These are phyloP conservation scores for Aspergillus leporis DNA, from an alignment of 495 filamentous ascomycete species.

Conservation along the genomic window DNA sequence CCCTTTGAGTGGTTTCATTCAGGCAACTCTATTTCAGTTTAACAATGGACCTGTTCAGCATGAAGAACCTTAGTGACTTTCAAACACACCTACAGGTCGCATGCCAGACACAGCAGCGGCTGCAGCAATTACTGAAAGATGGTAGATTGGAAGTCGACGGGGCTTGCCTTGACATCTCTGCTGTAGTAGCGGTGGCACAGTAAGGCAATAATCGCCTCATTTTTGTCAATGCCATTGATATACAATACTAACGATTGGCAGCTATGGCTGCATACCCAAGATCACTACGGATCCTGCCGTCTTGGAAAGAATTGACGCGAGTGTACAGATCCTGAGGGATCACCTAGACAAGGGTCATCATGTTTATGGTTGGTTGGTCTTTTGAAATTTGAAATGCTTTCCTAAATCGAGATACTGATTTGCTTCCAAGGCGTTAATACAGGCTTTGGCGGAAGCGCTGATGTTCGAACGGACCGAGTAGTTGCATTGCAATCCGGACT, in stretches of 20 bases:
- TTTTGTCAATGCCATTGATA: neutral
- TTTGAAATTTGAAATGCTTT: neutral
- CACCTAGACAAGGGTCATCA: slow-evolving; percentile 21
- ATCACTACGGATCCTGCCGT: slow-evolving; percentile 15
- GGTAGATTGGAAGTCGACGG: slow-evolving; percentile 18
- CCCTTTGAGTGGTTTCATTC: neutral
- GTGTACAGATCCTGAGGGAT: slow-evolving; percentile 18
- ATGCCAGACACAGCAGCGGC: slow-evolving; percentile 13
- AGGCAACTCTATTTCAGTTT: neutral
- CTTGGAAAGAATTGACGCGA: slow-evolving; percentile 12
- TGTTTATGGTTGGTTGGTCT: slow-evolving; percentile 18
- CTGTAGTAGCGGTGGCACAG: slow-evolving; percentile 21
- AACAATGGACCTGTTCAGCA: neutral
- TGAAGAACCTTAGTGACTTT: slow-evolving; percentile 5
- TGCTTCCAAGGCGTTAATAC: slow-evolving; percentile 58
- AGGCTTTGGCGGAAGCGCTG: slow-evolving; percentile 68
- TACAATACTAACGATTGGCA: slow-evolving; percentile 7
- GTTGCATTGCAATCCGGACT: slow-evolving; percentile 51
- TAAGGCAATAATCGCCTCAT: neutral
- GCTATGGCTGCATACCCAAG: slow-evolving; percentile 18
- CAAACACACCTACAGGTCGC: slow-evolving; percentile 22
- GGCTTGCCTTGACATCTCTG: slow-evolving; percentile 18
- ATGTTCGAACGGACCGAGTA: slow-evolving; percentile 44
- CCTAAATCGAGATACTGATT: neutral
- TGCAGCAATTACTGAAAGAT: slow-evolving; percentile 12